Evolutionary conservation across 768 basidiomycete species (phyloP), one percentile per base, ranked within the genome.

Genomic region (Cystobasidium ongulense): DNA sequence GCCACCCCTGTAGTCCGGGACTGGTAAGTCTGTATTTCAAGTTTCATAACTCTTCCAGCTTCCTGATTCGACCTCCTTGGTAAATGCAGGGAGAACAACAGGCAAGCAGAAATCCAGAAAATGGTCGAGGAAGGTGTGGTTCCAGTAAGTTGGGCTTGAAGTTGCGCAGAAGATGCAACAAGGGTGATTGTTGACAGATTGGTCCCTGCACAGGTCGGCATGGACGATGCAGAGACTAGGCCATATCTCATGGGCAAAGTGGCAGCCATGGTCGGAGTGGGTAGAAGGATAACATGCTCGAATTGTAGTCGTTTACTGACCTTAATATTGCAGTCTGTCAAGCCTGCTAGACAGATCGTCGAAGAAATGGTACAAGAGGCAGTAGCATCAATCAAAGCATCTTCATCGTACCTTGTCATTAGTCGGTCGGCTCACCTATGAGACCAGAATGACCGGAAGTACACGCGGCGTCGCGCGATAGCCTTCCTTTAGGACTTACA

Each of bases 231-330:
- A 3, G 82, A 86, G 77, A 86, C 85, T 33, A 83, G 87, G 27
- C 81, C 87, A 29, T 94, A 89, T 88, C 84, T 94, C 57, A 91
- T 95, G 83, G 93, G 93, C 61, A 86, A 87, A 66, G 91, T 93
- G 36, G 85, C 90, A 21, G 87, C 85, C 1, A 52, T 81, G 57
- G 82, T 83, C 74, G 70, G 80, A 27, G 81, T 80, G 35, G 67
- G 80, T 33, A 15, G 57, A 17, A 29, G 11, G 27, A 27, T 59
- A 27, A 11, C 53, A n/a, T 25, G 15, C 38, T 41, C 33, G 13
- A 50, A 1, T 46, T 11, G 25, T 25, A 35, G 63, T 21, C 27
- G 53, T 10, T 13, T 39, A 46, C 25, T 13, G 18, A 8, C 15
- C 33, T 74, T 72, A 62, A 36, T 1, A 35, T n/a, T 88, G 29